Conservation (phyloP, 192 early-diverging fungal species). For the Obelidium mucronatum region DNA sequence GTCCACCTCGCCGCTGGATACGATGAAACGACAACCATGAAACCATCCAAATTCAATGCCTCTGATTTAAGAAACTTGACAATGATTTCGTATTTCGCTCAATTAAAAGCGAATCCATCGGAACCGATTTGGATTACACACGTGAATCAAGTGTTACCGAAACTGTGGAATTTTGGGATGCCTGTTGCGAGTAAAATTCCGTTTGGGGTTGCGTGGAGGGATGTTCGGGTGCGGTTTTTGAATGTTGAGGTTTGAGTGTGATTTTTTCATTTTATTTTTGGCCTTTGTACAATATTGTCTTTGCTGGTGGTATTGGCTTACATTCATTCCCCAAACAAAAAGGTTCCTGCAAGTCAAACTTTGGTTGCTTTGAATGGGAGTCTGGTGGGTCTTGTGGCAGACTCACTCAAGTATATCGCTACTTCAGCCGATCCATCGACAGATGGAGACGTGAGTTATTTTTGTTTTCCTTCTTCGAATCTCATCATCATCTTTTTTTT, state of each 20-base stretch:
- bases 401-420: constrained; percentile 18
- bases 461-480: too few relatives aligned
- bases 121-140: not conserved
- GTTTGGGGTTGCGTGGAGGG: constrained; percentile 31
- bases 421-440: too few relatives aligned
- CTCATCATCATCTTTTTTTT: not conserved
- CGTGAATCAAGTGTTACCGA: not conserved
- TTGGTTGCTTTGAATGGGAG: constrained; percentile 85
- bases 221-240: constrained; percentile 15
- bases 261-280: not conserved
- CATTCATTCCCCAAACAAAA: too few relatives aligned
- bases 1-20: constrained; percentile 39
- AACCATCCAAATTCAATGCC: constrained; percentile 57
- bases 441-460: too few relatives aligned
- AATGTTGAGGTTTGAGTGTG: constrained; percentile 30
- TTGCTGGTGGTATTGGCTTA: too few relatives aligned
- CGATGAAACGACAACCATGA: constrained; percentile 25
- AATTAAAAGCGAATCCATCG: constrained; percentile 18
- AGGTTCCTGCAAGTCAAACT: constrained; percentile 76
- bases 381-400: constrained; percentile 78
- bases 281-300: too few relatives aligned
- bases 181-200: constrained; percentile 40
- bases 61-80: constrained; percentile 72
- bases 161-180: constrained; percentile 41
- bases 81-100: constrained; percentile 76